Evolutionary conservation across 768 basidiomycete genomes (phyloP).

Genomic region (Pulveroboletus sp.): DNA sequence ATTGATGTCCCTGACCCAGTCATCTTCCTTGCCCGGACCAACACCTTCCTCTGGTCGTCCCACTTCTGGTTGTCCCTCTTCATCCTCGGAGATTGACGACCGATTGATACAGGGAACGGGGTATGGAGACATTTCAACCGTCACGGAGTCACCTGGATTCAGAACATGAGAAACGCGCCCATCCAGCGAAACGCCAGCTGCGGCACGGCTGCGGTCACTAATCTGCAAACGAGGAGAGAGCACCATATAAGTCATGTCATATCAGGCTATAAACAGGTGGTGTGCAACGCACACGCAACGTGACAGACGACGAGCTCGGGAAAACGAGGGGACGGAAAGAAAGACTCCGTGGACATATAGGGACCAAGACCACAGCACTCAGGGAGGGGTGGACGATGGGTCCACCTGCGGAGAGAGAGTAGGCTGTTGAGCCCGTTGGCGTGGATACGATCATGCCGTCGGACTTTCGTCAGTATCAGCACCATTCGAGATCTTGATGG

Average conservation of each 20-base stretch:
- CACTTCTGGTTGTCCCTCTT: slow-evolving; percentile 37
- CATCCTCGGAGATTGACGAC: slow-evolving; percentile 63
- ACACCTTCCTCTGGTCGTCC: slow-evolving; percentile 59
- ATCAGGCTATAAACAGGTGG: not conserved
- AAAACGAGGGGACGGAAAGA: slow-evolving; percentile 91
- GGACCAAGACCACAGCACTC: slow-evolving; percentile 86
- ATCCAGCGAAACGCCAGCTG: slow-evolving; percentile 91
- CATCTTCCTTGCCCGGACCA: slow-evolving; percentile 78
- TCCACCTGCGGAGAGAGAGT: slow-evolving; percentile 92
- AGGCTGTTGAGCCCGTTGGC: slow-evolving; percentile 94
- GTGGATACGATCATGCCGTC: slow-evolving; percentile 94
- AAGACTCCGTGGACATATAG: slow-evolving; percentile 91
- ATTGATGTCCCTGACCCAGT: slow-evolving; percentile 97
- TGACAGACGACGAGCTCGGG: slow-evolving; percentile 74
- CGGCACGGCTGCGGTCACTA: slow-evolving; percentile 77
- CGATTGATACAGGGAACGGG: slow-evolving; percentile 93
- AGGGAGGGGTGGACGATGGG: slow-evolving; percentile 94
- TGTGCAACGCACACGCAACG: slow-evolving; percentile 55
- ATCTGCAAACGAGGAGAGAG: slow-evolving; percentile 46
- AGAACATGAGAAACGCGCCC: slow-evolving; percentile 82
- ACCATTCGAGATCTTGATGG: slow-evolving; percentile 7
- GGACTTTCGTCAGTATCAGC: slow-evolving; percentile 48
- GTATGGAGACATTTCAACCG: slow-evolving; percentile 78
- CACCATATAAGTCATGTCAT: not conserved
- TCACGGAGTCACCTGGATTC: slow-evolving; percentile 80